Base-by-base conservation (phyloP, 768 basidiomycete genomes). In the Zangia roseola region DNA sequence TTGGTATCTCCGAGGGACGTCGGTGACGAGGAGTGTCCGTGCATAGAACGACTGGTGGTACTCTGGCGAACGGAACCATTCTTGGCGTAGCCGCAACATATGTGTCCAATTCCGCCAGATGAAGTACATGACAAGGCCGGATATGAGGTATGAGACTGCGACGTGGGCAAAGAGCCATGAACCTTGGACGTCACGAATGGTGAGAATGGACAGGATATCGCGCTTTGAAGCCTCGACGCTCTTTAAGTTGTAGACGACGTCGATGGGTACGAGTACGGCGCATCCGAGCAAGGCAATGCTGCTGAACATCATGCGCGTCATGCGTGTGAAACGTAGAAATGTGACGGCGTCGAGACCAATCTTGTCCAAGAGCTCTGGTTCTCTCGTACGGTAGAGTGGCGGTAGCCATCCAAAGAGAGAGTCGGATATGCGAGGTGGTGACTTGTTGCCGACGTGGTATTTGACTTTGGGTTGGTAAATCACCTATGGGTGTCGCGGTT, bases 401-500 rank as follows among this genome's bases (percentile, higher is more conserved):
- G 86, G 84, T 1, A 97, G 72, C 95, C 95, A 99, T 54, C 91
- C 90, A 40, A 92, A 80, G 39, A 95, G 65, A 2, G 87, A 84
- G 66, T 88, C 84, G 33, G 84, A 84, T 66, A 95, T 89, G 20
- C 81, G 80, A 7, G 91, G 91, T 25, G 89, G 91, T 23, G 77
- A 72, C 65, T 91, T 91, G 68, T 82, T 68, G 35, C 84, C 87
- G 51, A 80, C 75, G 61, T 91, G 89, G 63, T 93, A 94, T 69
- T 94, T 94, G 69, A 91, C 83, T 71, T 94, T 97, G 53, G 92
- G 94, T 64, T 93, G 90, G 62, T 95, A 95, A 50, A 94, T 82
- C 53, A 91, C 80, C 91, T 91, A 50, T 21, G 25, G 2, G 21
- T 37, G 33, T 54, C 14, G 14, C 14, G 31, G 31, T 31, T 31